Base-by-base conservation (phyloP, 139 green algal genomes). In the Yamagishiella unicocca region DNA sequence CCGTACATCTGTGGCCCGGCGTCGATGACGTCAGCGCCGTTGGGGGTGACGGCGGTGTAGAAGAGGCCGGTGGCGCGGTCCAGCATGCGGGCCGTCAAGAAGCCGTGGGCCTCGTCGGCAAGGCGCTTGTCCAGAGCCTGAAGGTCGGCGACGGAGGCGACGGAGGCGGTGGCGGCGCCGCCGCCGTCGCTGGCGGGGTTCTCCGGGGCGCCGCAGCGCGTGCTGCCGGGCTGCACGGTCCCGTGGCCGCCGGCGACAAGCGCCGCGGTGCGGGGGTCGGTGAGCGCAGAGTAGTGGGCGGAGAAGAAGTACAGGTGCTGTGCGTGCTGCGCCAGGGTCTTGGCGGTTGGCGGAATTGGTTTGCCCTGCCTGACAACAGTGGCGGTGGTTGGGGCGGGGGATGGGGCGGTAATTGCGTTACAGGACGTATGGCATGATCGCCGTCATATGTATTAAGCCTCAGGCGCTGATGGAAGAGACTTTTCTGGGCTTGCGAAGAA, bases 301-400 rank as follows among this genome's bases (percentile, higher is more conserved):
- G 74, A 67, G 74, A 82, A 82, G 74, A 82, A 82, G 46, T 68
- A 82, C 9, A 82, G 74, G 17, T 67, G 46, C 25, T 33, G 46
- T 2, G 74, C 46, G 9, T 82, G 74, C n/a, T 70, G 50, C 10
- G 50, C 50, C 4, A 82, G 31, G 38, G 40, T 55, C 31, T 82
- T 82, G 46, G 74, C 50, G 19, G 46, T 82, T 31, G 74, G 74
- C n/a, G 46, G 17, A 22, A 82, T 68, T 46, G 74, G 35, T 46
- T 67, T 82, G 45, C 74, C 74, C 7, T 67, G 50, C 50, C 74
- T 82, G 74, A 8, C 4, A 73, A 0, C 31, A 68, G 61, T 68
- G 61, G 61, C 21, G 8, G 61, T 29, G 61, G 22, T 12, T 68
- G 25, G 25, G 21, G 61, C 12, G 22, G 61, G 61, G 22, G 21